A percentile compares a stretch with the other conserved stretches of the same genome.
These are phyloP conservation scores for Sutorius australiensis DNA, from an alignment of 768 basidiomycete species.

Conservation along the genomic window DNA sequence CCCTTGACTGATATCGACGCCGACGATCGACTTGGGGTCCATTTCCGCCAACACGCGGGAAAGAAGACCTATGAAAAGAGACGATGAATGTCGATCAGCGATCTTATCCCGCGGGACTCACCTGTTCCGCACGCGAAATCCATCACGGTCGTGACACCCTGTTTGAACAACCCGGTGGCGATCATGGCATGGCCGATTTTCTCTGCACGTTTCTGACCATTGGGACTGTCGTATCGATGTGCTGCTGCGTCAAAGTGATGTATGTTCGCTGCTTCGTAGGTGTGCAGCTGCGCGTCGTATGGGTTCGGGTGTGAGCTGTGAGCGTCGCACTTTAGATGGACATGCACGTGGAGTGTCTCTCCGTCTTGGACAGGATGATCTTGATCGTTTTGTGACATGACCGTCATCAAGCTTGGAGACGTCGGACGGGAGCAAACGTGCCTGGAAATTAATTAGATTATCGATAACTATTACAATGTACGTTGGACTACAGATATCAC, in stretches of 20 bases:
- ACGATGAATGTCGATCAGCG: too few species aligned
- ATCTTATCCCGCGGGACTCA: slow-evolving; percentile 20
- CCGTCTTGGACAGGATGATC: neutral
- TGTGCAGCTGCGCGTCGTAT: neutral
- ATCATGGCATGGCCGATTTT: slow-evolving; percentile 27
- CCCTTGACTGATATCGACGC: slow-evolving; percentile 71
- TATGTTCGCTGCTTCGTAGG: slow-evolving; percentile 25
- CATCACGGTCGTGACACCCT: slow-evolving; percentile 54
- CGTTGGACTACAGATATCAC: too few species aligned
- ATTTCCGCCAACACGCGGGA: slow-evolving; percentile 59
- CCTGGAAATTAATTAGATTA: too few species aligned
- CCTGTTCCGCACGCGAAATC: slow-evolving; percentile 78
- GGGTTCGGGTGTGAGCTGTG: neutral
- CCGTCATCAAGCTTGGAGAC: neutral
- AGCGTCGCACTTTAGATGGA: neutral
- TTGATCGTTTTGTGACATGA: neutral
- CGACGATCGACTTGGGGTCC: slow-evolving; percentile 59
- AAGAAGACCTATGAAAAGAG: slow-evolving; percentile 47
- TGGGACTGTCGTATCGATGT: slow-evolving; percentile 24
- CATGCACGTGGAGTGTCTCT: neutral
- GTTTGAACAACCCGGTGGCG: slow-evolving; percentile 46
- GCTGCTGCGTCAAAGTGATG: slow-evolving; percentile 25
- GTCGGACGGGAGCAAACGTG: neutral
- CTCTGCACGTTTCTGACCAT: slow-evolving; percentile 19
- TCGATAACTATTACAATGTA: neutral